Conservation (phyloP, 306 rosid genomes). For the Mimosa bimucronata region DNA sequence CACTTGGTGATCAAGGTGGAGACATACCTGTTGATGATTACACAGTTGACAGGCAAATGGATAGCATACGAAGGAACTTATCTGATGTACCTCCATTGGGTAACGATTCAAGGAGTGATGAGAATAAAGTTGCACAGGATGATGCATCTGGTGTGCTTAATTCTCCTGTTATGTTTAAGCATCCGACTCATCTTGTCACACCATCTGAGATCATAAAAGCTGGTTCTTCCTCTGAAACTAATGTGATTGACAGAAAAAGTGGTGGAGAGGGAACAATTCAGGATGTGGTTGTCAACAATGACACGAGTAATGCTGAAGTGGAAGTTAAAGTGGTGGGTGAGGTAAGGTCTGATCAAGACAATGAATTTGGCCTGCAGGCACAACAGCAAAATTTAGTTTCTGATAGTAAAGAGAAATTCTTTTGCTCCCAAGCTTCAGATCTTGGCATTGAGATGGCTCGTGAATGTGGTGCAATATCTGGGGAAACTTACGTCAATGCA, state of each 20-base stretch:
- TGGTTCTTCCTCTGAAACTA: constrained; percentile 75
- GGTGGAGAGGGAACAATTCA: constrained; percentile 73
- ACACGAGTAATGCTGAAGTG: constrained; percentile 67
- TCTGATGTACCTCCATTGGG: constrained; percentile 58
- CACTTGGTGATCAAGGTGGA: constrained; percentile 61
- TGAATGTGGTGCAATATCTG: constrained; percentile 69
- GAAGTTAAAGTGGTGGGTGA: constrained; percentile 90
- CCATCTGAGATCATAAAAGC: constrained; percentile 84
- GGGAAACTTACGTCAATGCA: constrained; percentile 57
- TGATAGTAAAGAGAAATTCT: constrained; percentile 69
- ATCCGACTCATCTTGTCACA: constrained; percentile 92
- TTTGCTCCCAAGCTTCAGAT: constrained; percentile 96
- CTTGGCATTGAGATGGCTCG: constrained; percentile 95
- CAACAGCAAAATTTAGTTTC: constrained; percentile 56
- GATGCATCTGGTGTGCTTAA: constrained; percentile 66
- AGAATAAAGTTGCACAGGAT: constrained; percentile 66
- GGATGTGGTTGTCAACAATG: constrained; percentile 68
- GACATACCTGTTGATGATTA: constrained; percentile 68
- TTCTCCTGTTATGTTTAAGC: constrained; percentile 68
- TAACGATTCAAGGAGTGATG: constrained; percentile 48
- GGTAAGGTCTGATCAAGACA: constrained; percentile 61
- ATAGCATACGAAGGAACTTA: constrained; percentile 56
- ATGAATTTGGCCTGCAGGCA: constrained; percentile 61
- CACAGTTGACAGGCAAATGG: constrained; percentile 77
- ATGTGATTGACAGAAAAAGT: constrained; percentile 59